Conservation (phyloP, 2,329 filamentous ascomycete genomes). For the Aspergillus sp. region DNA sequence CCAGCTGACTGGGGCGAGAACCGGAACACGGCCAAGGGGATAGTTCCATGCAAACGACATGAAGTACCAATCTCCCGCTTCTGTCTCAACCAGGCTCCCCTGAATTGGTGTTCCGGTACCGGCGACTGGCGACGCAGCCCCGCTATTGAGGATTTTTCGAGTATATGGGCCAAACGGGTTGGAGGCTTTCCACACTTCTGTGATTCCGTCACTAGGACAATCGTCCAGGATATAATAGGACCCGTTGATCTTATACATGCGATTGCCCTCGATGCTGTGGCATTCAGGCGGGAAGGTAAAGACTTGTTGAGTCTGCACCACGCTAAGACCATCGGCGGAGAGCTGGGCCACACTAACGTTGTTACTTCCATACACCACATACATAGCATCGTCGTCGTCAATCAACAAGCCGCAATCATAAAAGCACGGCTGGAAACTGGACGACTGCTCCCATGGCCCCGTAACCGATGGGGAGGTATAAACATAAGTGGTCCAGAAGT, state of each 20-base stretch:
- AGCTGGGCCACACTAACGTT: slow-evolving; percentile 54
- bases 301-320: slow-evolving; percentile 47
- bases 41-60: slow-evolving; percentile 58
- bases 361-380: slow-evolving; percentile 54
- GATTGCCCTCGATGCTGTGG: slow-evolving; percentile 27
- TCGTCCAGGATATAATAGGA: slow-evolving; percentile 55
- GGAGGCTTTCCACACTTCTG: slow-evolving; percentile 44
- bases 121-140: slow-evolving; percentile 45
- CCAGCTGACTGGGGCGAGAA: slow-evolving; percentile 56
- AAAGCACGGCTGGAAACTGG: slow-evolving; percentile 49
- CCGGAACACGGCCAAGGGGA: slow-evolving; percentile 57
- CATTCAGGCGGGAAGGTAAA: slow-evolving; percentile 39
- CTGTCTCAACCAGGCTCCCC: slow-evolving; percentile 55
- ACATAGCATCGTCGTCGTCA: slow-evolving; percentile 56
- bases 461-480: slow-evolving; percentile 48
- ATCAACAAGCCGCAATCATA: slow-evolving; percentile 60
- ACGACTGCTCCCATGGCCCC: slow-evolving; percentile 45
- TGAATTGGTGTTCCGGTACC: slow-evolving; percentile 54
- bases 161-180: slow-evolving; percentile 55
- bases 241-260: slow-evolving; percentile 55
- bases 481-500: slow-evolving; percentile 51
- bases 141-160: slow-evolving; percentile 40
- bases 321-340: slow-evolving; percentile 47
- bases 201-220: slow-evolving; percentile 46
- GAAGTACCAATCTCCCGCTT: slow-evolving; percentile 57